These are phyloP conservation scores for Verticillium zaregamsianum DNA, from an alignment of 2,329 filamentous ascomycete genomes.

Conservation along the genomic window DNA sequence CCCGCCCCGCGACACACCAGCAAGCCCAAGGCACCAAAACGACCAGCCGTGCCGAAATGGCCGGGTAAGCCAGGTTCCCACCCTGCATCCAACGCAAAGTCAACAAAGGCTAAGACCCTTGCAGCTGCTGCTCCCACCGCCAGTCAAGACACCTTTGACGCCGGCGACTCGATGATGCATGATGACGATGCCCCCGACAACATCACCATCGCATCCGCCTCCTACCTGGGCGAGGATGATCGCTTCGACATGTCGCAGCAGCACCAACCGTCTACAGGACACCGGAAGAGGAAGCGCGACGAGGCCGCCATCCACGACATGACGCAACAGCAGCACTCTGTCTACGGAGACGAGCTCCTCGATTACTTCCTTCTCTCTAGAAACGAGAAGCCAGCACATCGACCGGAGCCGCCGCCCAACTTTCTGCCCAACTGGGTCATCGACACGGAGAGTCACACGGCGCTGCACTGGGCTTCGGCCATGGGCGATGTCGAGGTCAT, in stretches of 20 bases:
- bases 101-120: slow-evolving; percentile 20
- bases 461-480: slow-evolving; percentile 93
- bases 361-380: slow-evolving; percentile 93
- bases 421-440: slow-evolving; percentile 92
- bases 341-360: slow-evolving; percentile 88
- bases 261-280: slow-evolving; percentile 41
- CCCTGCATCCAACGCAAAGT: neutral
- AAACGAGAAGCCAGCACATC: slow-evolving; percentile 67
- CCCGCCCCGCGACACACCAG: slow-evolving; percentile 90
- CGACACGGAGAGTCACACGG: slow-evolving; percentile 87
- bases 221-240: slow-evolving; percentile 81
- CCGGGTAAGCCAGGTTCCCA: slow-evolving; percentile 29
- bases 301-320: slow-evolving; percentile 54
- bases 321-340: slow-evolving; percentile 77
- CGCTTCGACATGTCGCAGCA: slow-evolving; percentile 64
- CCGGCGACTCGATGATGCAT: slow-evolving; percentile 55
- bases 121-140: slow-evolving; percentile 16
- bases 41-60: slow-evolving; percentile 61
- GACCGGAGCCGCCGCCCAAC: slow-evolving; percentile 75
- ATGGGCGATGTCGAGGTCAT: slow-evolving; percentile 96
- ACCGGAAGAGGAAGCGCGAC: slow-evolving; percentile 74
- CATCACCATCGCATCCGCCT: slow-evolving; percentile 76
- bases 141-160: slow-evolving; percentile 59
- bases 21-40: slow-evolving; percentile 75
- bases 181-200: slow-evolving; percentile 83